Percentiles rank a stretch among this genome's conserved stretches.
Conservation (phyloP, 2,329 filamentous ascomycete species). For the Knufia fluminis region DNA sequence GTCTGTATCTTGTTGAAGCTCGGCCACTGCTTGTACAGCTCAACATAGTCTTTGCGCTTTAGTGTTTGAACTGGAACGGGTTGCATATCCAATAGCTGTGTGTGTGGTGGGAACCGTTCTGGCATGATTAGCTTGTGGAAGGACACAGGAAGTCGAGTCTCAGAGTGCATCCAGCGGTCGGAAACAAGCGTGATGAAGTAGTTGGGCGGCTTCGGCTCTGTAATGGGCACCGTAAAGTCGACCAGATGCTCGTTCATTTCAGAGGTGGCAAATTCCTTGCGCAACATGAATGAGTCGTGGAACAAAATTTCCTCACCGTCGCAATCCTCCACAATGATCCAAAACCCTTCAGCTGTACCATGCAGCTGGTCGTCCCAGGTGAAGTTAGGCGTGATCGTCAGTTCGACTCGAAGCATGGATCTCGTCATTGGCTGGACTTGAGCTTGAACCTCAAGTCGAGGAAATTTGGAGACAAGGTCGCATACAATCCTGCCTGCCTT, state of each 20-base stretch:
- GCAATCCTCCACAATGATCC: constrained; percentile 95
- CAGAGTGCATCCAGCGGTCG: constrained; percentile 96
- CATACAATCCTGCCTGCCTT: constrained; percentile 81
- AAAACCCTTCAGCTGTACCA: constrained; percentile 82
- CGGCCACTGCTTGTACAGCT: constrained; percentile 72
- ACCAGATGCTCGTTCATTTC: constrained; percentile 91
- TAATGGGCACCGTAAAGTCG: constrained; percentile 92
- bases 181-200: constrained; percentile 95
- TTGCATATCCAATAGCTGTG: constrained; percentile 82
- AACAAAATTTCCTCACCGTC: constrained; percentile 94
- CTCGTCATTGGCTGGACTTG: constrained; percentile 91
- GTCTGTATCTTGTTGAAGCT: constrained; percentile 97
- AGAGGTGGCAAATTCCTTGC: constrained; percentile 74
- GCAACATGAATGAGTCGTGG: constrained; percentile 86
- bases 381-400: constrained; percentile 89
- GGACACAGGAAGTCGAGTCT: constrained; percentile 84
- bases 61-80: constrained; percentile 80
- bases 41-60: constrained; percentile 73
- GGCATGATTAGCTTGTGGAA: constrained; percentile 93
- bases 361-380: constrained; percentile 89
- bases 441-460: constrained; percentile 82
- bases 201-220: constrained; percentile 95
- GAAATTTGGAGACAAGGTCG: constrained; percentile 81
- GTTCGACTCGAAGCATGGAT: constrained; percentile 80
- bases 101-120: constrained; percentile 91